Percentiles rank a stretch among this genome's conserved stretches.
These are phyloP conservation scores for Geranium brycei DNA, from an alignment of 345 rosid genomes.

Conservation along the genomic window DNA sequence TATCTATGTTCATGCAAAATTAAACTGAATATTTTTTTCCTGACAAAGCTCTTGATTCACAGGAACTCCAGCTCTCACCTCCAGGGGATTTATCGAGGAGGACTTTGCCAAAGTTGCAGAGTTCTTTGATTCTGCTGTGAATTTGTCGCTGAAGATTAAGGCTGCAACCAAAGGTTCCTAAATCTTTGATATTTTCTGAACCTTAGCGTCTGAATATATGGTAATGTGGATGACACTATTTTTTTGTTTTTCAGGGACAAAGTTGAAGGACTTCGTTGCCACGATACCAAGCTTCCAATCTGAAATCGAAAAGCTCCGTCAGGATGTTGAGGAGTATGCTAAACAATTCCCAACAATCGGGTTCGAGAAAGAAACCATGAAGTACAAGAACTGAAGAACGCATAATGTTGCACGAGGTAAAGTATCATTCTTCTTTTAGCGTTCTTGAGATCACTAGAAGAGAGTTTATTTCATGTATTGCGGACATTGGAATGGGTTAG, in stretches of 20 bases:
- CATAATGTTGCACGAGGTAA: neutral
- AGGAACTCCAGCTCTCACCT: slow-evolving; percentile 95
- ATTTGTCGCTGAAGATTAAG: slow-evolving; percentile 60
- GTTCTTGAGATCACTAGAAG: too few relatives aligned
- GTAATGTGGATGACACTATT: slow-evolving; percentile 5
- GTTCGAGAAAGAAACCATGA: slow-evolving; percentile 90
- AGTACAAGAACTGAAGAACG: slow-evolving; percentile 65
- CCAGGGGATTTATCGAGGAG: slow-evolving; percentile 81
- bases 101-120: slow-evolving; percentile 82
- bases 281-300: slow-evolving; percentile 54
- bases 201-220: slow-evolving; percentile 5
- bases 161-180: slow-evolving; percentile 62
- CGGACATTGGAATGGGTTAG: too few relatives aligned
- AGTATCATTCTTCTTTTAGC: neutral
- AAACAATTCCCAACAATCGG: slow-evolving; percentile 96
- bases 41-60: slow-evolving; percentile 13
- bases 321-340: slow-evolving; percentile 67
- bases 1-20: neutral
- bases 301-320: slow-evolving; percentile 57
- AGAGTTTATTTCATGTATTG: neutral
- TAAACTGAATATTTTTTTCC: neutral
- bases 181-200: neutral
- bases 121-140: slow-evolving; percentile 66
- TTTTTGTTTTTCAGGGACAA: slow-evolving; percentile 47
- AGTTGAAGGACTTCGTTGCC: slow-evolving; percentile 73